Evolutionary conservation across 257 asterid species (phyloP).

Genomic region (Plantago ovata): DNA sequence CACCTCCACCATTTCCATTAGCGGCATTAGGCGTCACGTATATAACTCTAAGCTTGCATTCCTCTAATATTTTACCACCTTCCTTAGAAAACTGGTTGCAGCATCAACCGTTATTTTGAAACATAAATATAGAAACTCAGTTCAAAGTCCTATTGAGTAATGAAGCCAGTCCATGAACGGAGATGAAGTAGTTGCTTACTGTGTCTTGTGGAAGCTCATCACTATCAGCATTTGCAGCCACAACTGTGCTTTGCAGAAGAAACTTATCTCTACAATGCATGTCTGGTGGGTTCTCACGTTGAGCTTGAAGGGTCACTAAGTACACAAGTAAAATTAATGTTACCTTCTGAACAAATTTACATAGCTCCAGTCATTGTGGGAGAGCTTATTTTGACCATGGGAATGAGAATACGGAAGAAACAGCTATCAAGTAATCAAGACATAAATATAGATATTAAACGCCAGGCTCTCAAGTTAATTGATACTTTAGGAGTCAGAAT

Average conservation of each 20-base stretch:
- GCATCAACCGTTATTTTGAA: conserved; percentile 6
- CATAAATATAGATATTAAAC: too few relatives aligned
- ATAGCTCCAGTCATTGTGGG: not conserved
- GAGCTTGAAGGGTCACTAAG: conserved; percentile 85
- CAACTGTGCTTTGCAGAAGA: conserved; percentile 60
- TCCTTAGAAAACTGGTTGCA: conserved; percentile 63
- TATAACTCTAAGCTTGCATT: conserved; percentile 69
- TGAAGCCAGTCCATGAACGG: conserved; percentile 10
- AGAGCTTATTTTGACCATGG: not conserved
- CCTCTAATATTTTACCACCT: conserved; percentile 48
- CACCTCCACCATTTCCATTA: conserved; percentile 30
- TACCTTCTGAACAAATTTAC: not conserved
- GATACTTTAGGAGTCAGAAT: too few relatives aligned
- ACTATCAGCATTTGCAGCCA: conserved; percentile 45
- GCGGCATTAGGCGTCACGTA: conserved; percentile 41
- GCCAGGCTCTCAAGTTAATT: too few relatives aligned
- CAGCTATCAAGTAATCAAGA: not conserved
- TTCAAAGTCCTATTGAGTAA: not conserved
- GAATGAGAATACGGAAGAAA: not conserved
- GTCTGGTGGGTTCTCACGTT: conserved; percentile 61
- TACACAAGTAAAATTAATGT: conserved; percentile 9
- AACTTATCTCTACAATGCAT: conserved; percentile 87
- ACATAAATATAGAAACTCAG: conserved; percentile 5
- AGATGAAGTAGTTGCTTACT: conserved; percentile 33
- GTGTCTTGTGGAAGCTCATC: conserved; percentile 63